Evolutionary conservation across 2,329 filamentous ascomycete genomes (phyloP), one percentile per base, ranked within the genome.

Genomic region (Zopfia rhizophila): DNA sequence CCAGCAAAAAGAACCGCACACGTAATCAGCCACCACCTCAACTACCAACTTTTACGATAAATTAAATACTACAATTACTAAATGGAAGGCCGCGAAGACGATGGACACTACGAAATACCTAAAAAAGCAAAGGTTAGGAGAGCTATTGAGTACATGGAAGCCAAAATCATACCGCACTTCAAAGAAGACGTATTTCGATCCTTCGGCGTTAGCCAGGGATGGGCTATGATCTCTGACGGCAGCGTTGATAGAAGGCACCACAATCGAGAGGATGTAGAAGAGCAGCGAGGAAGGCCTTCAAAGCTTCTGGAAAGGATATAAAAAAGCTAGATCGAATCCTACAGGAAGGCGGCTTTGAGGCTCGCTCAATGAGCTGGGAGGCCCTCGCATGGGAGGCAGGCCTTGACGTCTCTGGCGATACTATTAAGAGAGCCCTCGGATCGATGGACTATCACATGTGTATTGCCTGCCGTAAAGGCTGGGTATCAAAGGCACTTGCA

Each of bases 381-480:
- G 10, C 41, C 5, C 31, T 51, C 12, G 32, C 27, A n/a, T n/a
- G 27, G 3, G 47, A 46, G 18, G 18, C 39, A 7, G 27, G 23
- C 12, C 25, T 51, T 21, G 32, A 35, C 19, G 30, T 37, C 4
- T 14, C 5, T 45, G 32, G 36, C 11, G 3, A 30, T 6, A 46
- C 37, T n/a, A 16, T 51, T 12, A 38, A 21, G 13, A 17, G 19
- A 4, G 29, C 24, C 18, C 14, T 48, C 12, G 39, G 39, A 2
- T 38, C 30, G 10, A 33, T 48, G 27, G 35, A 39, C 13, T 48
- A 48, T 21, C 11, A n/a, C 17, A 41, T 38, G 39, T 48, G 30
- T 39, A 44, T 48, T 28, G 30, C 39, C 4, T 48, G 30, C 35
- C 17, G 12, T 6, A 48, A 48, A 14, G 22, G 28, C 3, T 48